These are phyloP conservation scores for Beauveria asiatica DNA, from an alignment of 2,329 filamentous ascomycete genomes.

Conservation along the genomic window DNA sequence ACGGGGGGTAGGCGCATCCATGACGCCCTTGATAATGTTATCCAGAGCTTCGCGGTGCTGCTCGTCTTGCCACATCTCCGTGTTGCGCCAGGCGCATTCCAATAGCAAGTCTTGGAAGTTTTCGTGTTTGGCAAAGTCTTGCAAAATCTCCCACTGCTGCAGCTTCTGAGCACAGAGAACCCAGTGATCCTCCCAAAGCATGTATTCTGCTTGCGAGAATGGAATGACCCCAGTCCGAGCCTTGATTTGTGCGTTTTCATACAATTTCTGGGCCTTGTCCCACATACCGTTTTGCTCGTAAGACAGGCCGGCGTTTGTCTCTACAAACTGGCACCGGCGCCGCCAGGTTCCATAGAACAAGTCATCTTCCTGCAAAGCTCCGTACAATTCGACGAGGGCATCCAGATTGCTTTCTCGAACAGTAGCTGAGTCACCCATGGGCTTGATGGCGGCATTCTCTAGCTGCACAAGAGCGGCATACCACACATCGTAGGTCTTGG, in stretches of 20 bases:
- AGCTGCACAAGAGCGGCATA: conserved; percentile 88
- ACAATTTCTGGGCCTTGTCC: conserved; percentile 97
- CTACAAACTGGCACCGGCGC: conserved; percentile 87
- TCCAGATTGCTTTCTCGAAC: conserved; percentile 93
- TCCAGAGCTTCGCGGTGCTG: conserved; percentile 86
- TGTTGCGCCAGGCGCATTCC: conserved; percentile 91
- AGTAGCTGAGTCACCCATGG: conserved; percentile 72
- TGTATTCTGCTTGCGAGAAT: conserved; percentile 94
- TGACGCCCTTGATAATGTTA: conserved; percentile 89
- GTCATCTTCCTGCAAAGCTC: conserved; percentile 86
- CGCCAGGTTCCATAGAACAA: conserved; percentile 97
- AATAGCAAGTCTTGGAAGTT: conserved; percentile 94
- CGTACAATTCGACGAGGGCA: conserved; percentile 88
- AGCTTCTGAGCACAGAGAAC: conserved; percentile 94
- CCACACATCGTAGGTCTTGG: conserved; percentile 92
- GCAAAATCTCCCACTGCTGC: conserved; percentile 97
- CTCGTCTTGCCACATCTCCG: conserved; percentile 85
- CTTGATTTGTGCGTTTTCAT: conserved; percentile 94
- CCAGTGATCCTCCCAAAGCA: conserved; percentile 99
- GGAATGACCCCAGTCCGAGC: conserved; percentile 92
- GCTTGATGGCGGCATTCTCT: conserved; percentile 79
- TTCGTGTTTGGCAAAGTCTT: conserved; percentile 97
- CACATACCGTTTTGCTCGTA: conserved; percentile 99
- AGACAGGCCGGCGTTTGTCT: conserved; percentile 92
- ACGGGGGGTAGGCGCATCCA: conserved; percentile 90